phyloP scores from a whole-genome alignment of 2,329 filamentous ascomycete species.

The Pseudogymnoascus verrucosus region DNA sequence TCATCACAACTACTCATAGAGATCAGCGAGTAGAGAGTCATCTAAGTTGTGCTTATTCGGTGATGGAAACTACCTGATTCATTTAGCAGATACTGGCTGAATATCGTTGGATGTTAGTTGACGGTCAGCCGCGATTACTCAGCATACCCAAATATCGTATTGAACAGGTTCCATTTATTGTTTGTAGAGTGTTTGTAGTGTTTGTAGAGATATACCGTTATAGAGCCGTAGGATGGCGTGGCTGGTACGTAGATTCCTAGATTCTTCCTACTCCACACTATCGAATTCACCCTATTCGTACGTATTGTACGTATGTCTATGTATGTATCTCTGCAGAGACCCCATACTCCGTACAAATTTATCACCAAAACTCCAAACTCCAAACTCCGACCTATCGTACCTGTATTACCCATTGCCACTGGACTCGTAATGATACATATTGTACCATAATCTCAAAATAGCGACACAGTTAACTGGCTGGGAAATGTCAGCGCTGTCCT shows the following conservation, averaged over 20 bases:
- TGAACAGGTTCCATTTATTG: not conserved
- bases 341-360: not conserved
- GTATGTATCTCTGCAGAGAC: not conserved
- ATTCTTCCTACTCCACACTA: not conserved
- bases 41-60: not conserved
- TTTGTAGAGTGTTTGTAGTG: not conserved
- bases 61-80: not conserved
- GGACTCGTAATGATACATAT: not conserved
- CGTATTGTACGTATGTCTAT: not conserved
- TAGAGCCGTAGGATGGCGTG: not conserved
- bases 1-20: not conserved
- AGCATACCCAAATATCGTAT: not conserved
- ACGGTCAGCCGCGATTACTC: not conserved
- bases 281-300: constrained; percentile 1
- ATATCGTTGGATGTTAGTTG: not conserved
- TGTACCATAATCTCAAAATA: not conserved
- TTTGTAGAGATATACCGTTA: no score
- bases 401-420: not conserved
- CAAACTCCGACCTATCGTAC: not conserved
- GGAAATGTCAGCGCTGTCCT: not conserved
- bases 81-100: not conserved
- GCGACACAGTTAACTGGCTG: not conserved
- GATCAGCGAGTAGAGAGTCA: not conserved
- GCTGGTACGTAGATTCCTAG: not conserved
- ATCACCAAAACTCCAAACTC: not conserved